Base-by-base conservation (phyloP, 2,329 filamentous ascomycete genomes). In the Piedraia hortae region DNA sequence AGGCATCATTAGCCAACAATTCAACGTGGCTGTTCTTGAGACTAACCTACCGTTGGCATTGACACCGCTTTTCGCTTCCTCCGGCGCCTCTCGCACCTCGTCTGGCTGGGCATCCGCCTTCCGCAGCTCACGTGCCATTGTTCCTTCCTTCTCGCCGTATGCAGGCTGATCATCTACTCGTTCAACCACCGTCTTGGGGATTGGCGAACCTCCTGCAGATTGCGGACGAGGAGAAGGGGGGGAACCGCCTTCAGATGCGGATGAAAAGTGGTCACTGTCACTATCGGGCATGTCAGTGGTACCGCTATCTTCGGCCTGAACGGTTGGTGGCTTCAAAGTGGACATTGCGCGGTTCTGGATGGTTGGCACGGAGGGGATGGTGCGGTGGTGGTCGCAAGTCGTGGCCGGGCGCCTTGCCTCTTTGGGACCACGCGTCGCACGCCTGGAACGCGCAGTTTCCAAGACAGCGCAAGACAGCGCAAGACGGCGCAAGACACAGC, bases 1-100 rank as follows among this genome's bases (percentile, higher is more conserved):
- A n/a, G n/a, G n/a, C n/a, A n/a, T n/a, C n/a, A n/a, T n/a, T n/a
- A n/a, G n/a, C n/a, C n/a, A n/a, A n/a, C 41, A 64, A 62, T 32
- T 68, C 70, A 38, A 71, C 66, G 44, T 75, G 77, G 36, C 73
- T 68, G 23, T 44, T 43, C 10, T 48, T 54, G 31, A 21, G 30
- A 42, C 39, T 39, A 30, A 51, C 60, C 55, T 62, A 69, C 63
- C 60, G 53, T 57, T 45, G 28, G 19, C 14, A 43, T 38, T 37
- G 57, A 52, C 21, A 18, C 24, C 24, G 18, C 46, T 39, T 29
- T 39, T 31, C 24, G 45, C 38, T 26, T 47, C 43, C 25, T 49
- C 37, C 12, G 51, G 44, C 6, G 45, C 50, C 38, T 49, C 15
- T 54, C 54, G 39, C 26, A 69, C 47, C 19, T 61, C 41, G 36